Base-by-base conservation (phyloP, 306 rosid species). In the Vachellia pachyceras region DNA sequence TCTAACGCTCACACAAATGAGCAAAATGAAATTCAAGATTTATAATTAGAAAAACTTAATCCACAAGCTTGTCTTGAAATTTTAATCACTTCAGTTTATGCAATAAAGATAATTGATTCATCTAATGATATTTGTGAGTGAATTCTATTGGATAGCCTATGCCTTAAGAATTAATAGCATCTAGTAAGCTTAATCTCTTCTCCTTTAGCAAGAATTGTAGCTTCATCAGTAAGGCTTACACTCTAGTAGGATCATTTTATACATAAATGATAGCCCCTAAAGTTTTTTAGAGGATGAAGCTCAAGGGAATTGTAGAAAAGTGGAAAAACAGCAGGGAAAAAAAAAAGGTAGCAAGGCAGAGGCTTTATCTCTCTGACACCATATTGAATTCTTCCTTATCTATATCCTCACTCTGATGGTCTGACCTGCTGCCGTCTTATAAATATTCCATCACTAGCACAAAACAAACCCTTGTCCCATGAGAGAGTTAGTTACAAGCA, bases 11-110 rank as follows among this genome's bases (percentile, higher is more conserved):
- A 29, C 33, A 29, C 33, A 2, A 29, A 29, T 29, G 33, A 2
- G 33, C 33, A 29, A 29, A 29, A 29, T 39, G 47, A 69, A 47
- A 70, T 86, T 60, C 40, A 41, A 80, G 70, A 83, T 46, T 23
- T 72, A 72, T 42, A 61, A 29, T 41, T 20, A 65, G 69, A 66
- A 72, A 41, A 45, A 10, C 40, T 33, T 47, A 54, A 4, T 65
- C 79, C 75, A 67, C 39, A 46, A 67, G 15, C 35, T 18, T 7
- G 22, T 9, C 20, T 67, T 8, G 6, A 14, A 67, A 49, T 39
- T 3, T 36, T 14, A 29, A 6, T 63, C 18, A 7, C 41, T 63
- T 14, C 15, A 35, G 11, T 64, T 35, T 64, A 61, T 13, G 18
- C 1, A 13, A 29, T 11, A 61, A 29, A 61, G 40, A 4, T 25